Evolutionary conservation across 768 basidiomycete genomes (phyloP), one percentile per base, ranked within the genome.

Genomic region (Leccinum truebloodii): DNA sequence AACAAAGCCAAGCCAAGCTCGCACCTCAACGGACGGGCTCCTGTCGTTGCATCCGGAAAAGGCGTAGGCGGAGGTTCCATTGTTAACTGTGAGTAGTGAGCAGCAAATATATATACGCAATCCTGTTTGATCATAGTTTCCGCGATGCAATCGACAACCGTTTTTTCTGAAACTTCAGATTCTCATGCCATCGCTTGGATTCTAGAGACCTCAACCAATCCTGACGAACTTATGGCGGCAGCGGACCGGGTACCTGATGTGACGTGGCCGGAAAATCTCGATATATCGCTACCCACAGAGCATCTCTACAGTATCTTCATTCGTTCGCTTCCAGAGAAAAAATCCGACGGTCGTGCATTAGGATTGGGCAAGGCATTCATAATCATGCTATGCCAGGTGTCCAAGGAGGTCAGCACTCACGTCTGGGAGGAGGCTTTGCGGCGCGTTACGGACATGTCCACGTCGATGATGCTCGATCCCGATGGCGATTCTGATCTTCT

Each of bases 191-290:
- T 70, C 6, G 48, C 55, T 49, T 69, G 67, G 67, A 39, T 69
- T 4, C 56, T 69, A 12, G 62, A 69, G 26, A 69, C 54, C 6
- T 69, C 68, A 9, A 67, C 55, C 5, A 54, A 69, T 61, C 62
- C 55, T 4, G 63, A 60, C 52, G 35, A 46, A n/a, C 51, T 65
- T 53, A 52, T 57, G 46, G 50, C 57, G 6, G 65, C 60, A 18
- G 65, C 57, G 16, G 54, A 49, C 18, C 52, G 65, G 16, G 65
- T 65, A 6, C 57, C 64, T 14, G 64, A 65, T n/a, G 60, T 65
- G 18, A 55, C 59, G 30, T 65, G 65, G 65, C 60, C 57, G 16
- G 41, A 52, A 16, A 34, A 55, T 52, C 54, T 65, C 14, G 65
- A 65, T 35, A 54, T 59, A 6, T 65, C 59, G 8, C 24, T 54